Conservation (phyloP, 179 eudicot species). For the Beta corolliflora region DNA sequence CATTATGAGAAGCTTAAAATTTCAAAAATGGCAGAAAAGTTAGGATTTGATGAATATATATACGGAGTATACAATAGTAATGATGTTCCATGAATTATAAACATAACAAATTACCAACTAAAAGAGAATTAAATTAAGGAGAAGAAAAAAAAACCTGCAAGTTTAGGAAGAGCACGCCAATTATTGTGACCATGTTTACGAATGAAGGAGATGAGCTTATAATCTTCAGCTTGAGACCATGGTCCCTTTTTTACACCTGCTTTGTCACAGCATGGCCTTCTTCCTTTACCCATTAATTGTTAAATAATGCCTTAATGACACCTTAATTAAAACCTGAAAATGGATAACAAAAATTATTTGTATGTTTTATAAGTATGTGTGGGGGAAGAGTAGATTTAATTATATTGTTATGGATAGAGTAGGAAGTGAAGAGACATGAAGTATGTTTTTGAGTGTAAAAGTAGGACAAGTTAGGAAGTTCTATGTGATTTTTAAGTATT, state of each 20-base stretch:
- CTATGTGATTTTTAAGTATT: slow-evolving; percentile 10
- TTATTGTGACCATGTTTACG: slow-evolving; percentile 72
- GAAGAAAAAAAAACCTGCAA: slow-evolving; percentile 54
- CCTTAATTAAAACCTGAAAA: not conserved
- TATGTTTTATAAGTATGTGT: not conserved
- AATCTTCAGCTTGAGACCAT: slow-evolving; percentile 88
- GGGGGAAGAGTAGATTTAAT: not conserved
- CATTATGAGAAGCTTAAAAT: not conserved
- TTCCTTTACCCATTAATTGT: slow-evolving; percentile 59
- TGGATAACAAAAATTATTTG: not conserved
- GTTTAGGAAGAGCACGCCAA: slow-evolving; percentile 91
- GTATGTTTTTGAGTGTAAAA: not conserved
- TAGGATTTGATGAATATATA: not conserved
- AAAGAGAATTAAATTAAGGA: not conserved
- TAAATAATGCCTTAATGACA: not conserved
- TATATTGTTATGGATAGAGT: slow-evolving; percentile 9
- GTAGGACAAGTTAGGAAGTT: not conserved
- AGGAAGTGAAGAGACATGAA: slow-evolving; percentile 9
- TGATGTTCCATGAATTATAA: not conserved
- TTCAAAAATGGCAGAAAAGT: not conserved
- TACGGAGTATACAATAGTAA: too few relatives aligned
- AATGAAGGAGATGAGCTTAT: slow-evolving; percentile 61
- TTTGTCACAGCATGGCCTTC: slow-evolving; percentile 88
- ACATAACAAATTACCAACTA: too few relatives aligned
- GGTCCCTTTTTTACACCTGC: slow-evolving; percentile 82